phyloP scores from a whole-genome alignment of 1,284 basidiomycete genomes.

The Peniophora sp. region DNA sequence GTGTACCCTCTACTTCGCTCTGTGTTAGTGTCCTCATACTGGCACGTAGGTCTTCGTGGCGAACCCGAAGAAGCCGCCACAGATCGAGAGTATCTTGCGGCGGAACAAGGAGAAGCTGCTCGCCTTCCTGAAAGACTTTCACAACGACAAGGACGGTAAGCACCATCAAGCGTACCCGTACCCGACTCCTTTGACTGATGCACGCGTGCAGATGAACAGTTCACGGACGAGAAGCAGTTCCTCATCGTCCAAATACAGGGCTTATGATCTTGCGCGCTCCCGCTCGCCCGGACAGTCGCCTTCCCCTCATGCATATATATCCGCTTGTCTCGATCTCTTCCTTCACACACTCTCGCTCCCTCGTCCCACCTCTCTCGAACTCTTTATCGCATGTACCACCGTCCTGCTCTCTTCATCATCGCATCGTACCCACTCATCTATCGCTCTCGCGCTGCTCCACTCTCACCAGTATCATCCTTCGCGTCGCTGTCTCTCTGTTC shows the following conservation, averaged over 20 bases:
- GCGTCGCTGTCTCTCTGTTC: no score
- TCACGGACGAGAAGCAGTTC: conserved; percentile 96
- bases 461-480: no score
- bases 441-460: no score
- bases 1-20: conserved; percentile 15
- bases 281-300: background rate
- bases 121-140: conserved; percentile 86
- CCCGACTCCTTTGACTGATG: background rate
- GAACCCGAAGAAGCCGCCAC: conserved; percentile 96
- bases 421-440: no score
- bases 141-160: conserved; percentile 94
- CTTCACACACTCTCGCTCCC: no score
- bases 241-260: conserved; percentile 85
- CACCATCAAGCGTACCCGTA: conserved; percentile 8
- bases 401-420: no score
- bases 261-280: conserved; percentile 34
- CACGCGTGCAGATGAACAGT: conserved; percentile 73
- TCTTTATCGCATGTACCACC: no score
- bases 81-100: conserved; percentile 87
- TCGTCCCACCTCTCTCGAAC: no score
- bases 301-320: conserved; percentile 1
- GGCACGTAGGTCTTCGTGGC: conserved; percentile 87
- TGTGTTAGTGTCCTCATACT: conserved; percentile 1
- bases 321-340: no score
- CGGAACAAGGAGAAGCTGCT: conserved; percentile 94